A percentile compares a stretch with the other conserved stretches of the same genome.
Conservation (phyloP, 306 rosid genomes). For the Alnus rubra region DNA sequence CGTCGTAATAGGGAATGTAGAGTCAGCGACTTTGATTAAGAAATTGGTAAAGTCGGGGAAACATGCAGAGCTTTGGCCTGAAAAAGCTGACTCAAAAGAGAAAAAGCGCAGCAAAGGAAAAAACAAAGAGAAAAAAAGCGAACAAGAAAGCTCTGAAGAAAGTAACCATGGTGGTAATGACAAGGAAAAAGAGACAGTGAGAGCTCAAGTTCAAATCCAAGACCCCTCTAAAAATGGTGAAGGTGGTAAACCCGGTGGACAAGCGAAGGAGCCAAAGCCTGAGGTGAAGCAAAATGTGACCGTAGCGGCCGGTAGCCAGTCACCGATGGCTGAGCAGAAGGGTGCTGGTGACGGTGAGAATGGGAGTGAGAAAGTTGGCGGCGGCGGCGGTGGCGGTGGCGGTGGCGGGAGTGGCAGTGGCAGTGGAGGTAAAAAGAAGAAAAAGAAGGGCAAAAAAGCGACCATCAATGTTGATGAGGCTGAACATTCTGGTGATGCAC, state of each 20-base stretch:
- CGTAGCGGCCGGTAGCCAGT: conserved; percentile 36
- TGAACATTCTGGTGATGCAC: conserved; percentile 28
- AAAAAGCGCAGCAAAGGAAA: conserved; percentile 38
- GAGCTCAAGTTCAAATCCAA: conserved; percentile 30
- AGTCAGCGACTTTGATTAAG: conserved; percentile 54
- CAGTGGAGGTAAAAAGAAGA: conserved; percentile 46
- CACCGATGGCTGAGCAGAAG: conserved; percentile 33
- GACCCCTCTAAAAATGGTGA: conserved; percentile 31
- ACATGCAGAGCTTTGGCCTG: conserved; percentile 80
- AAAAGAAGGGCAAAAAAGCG: conserved; percentile 49
- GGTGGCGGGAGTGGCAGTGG: conserved; percentile 2
- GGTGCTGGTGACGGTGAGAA: conserved; percentile 27
- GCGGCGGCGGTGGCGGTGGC: background rate
- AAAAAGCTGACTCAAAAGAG: conserved; percentile 35
- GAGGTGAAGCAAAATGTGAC: conserved; percentile 42
- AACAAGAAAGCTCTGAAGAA: conserved; percentile 44
- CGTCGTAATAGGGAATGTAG: conserved; percentile 55
- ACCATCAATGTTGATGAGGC: conserved; percentile 25
- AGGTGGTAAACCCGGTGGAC: conserved; percentile 34
- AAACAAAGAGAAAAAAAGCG: conserved; percentile 42
- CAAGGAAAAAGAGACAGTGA: conserved; percentile 34
- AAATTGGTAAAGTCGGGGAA: conserved; percentile 50
- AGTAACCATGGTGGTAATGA: conserved; percentile 34
- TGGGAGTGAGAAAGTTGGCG: conserved; percentile 26
- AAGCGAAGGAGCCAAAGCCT: conserved; percentile 36